Conservation (phyloP, 176 grass and related monocot species). For the Hordeum vulgare region DNA sequence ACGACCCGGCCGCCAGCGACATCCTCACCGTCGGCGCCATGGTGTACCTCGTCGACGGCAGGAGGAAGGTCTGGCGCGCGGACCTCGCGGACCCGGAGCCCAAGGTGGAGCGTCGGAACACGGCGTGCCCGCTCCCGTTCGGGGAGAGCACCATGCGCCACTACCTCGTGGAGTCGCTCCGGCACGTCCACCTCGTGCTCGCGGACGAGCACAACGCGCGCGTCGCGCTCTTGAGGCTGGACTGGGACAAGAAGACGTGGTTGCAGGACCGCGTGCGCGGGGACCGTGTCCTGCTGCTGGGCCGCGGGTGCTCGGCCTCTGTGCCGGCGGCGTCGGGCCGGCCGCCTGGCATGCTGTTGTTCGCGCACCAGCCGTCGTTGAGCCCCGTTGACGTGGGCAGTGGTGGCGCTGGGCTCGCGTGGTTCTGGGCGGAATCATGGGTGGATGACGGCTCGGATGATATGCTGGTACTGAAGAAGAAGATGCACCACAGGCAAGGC, state of each 20-base stretch:
- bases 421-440: conserved; percentile 40
- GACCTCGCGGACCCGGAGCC: conserved; percentile 25
- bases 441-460: background rate
- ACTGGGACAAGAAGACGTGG: conserved; percentile 27
- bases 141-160: background rate
- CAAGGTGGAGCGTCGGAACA: conserved; percentile 28
- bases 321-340: conserved; percentile 24
- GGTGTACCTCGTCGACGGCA: conserved; percentile 30
- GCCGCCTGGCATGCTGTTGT: conserved; percentile 12
- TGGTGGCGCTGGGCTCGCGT: background rate
- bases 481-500: conserved; percentile 21
- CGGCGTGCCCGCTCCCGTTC: conserved; percentile 11
- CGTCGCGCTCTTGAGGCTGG: conserved; percentile 21
- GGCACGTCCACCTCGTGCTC: conserved; percentile 39
- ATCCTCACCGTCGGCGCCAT: conserved; percentile 5
- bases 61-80: conserved; percentile 34
- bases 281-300: conserved; percentile 32
- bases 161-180: conserved; percentile 28
- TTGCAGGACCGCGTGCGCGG: background rate
- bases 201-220: conserved; percentile 24
- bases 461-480: conserved; percentile 27
- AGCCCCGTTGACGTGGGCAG: background rate
- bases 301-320: conserved; percentile 35
- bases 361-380: conserved; percentile 24
- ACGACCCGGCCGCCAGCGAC: conserved; percentile 33